phyloP scores from a whole-genome alignment of 768 basidiomycete genomes.

The Tricholoma saponaceum region DNA sequence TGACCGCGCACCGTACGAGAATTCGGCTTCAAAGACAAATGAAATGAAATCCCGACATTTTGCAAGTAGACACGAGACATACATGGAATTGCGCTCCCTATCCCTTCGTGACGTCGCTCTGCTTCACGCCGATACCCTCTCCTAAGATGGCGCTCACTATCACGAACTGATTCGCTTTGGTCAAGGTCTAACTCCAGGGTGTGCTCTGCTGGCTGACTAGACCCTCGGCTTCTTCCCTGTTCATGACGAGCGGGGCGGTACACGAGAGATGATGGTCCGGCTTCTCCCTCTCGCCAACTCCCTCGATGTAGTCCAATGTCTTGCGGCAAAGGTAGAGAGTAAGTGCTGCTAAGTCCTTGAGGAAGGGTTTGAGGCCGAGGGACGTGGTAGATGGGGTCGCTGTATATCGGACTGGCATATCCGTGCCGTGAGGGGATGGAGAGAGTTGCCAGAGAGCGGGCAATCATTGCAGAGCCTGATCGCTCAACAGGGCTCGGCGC shows the following conservation, averaged over 20 bases:
- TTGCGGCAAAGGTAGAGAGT: slow-evolving; percentile 10
- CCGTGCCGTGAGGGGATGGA: slow-evolving; percentile 16
- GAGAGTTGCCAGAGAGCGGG: slow-evolving; percentile 14
- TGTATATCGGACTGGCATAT: slow-evolving; percentile 25
- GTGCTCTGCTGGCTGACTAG: slow-evolving; percentile 18
- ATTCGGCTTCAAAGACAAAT: background rate
- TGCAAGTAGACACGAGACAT: background rate
- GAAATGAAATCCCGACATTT: background rate
- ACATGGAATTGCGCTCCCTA: background rate
- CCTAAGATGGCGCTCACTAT: background rate
- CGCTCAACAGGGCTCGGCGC: slow-evolving; percentile 10
- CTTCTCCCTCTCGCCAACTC: slow-evolving; percentile 36
- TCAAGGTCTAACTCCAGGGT: slow-evolving; percentile 15
- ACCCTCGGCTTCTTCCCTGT: slow-evolving; percentile 13
- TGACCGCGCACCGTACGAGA: background rate
- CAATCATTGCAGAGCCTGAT: slow-evolving; percentile 13
- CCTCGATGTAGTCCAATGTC: slow-evolving; percentile 14
- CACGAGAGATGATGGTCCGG: slow-evolving; percentile 39
- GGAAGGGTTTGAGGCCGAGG: slow-evolving; percentile 23
- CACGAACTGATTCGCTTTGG: background rate
- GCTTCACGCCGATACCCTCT: background rate
- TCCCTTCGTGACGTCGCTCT: background rate
- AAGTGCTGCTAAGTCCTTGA: slow-evolving; percentile 12
- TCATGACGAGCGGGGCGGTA: slow-evolving; percentile 16
- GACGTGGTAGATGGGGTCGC: slow-evolving; percentile 27